phyloP scores from a whole-genome alignment of 306 rosid genomes.

The Purshia tridentata region DNA sequence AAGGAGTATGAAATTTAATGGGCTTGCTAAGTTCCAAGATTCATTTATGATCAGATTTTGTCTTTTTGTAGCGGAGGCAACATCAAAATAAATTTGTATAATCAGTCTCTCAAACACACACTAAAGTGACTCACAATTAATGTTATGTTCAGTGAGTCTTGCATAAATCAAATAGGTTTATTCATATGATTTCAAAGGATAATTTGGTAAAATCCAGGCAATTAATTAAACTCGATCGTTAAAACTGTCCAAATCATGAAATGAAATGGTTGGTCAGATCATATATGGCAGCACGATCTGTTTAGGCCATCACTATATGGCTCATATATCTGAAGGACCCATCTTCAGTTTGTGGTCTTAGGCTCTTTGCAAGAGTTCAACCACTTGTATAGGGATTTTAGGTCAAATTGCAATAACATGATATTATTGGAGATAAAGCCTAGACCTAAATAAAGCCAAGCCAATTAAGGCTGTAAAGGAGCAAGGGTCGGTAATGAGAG shows the following conservation, averaged over 20 bases:
- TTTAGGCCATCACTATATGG: slow-evolving; percentile 19
- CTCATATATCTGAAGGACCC: slow-evolving; percentile 16
- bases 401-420: not conserved
- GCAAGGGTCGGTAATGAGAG: not conserved
- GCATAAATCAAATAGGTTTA: not conserved
- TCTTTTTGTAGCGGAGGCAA: not conserved
- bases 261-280: slow-evolving; percentile 30
- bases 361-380: not conserved
- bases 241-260: slow-evolving; percentile 36
- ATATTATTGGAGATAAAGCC: not conserved
- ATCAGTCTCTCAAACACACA: no score
- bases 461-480: not conserved
- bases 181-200: slow-evolving; percentile 6
- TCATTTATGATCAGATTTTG: not conserved
- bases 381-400: no score
- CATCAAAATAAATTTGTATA: not conserved
- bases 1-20: not conserved
- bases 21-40: not conserved
- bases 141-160: no score
- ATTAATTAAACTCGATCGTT: slow-evolving; percentile 19
- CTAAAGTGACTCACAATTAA: no score
- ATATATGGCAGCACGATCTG: slow-evolving; percentile 26
- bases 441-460: not conserved
- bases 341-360: not conserved
- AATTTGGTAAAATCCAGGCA: slow-evolving; percentile 30